These are phyloP conservation scores for Alternaria gansuensis DNA, from an alignment of 2,329 filamentous ascomycete genomes.

Conservation along the genomic window DNA sequence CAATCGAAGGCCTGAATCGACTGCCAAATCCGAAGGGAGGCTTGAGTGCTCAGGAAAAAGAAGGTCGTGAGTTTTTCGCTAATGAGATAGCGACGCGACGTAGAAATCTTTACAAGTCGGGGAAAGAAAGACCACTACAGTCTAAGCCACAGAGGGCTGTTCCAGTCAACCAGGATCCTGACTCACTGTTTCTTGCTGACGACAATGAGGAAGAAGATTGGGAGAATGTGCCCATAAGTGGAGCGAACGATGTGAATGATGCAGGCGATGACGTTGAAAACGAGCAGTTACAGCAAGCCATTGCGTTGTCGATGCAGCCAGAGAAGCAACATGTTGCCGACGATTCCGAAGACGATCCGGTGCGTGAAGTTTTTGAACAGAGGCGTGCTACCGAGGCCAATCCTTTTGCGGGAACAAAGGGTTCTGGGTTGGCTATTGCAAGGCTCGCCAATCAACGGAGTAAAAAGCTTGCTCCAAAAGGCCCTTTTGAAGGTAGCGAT, in stretches of 20 bases:
- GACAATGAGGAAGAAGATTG: constrained; percentile 54
- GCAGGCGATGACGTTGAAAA: constrained; percentile 65
- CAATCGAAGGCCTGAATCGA: constrained; percentile 87
- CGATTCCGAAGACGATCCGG: constrained; percentile 53
- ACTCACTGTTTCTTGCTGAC: constrained; percentile 66
- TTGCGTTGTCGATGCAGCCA: constrained; percentile 78
- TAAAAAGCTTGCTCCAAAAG: constrained; percentile 59
- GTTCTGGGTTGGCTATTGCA: constrained; percentile 68
- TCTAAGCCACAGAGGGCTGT: constrained; percentile 28
- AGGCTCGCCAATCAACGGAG: constrained; percentile 78
- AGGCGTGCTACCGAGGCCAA: constrained; percentile 54
- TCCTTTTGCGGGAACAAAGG: constrained; percentile 54
- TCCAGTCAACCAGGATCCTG: constrained; percentile 53
- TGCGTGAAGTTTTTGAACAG: constrained; percentile 59
- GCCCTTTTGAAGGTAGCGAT: constrained; percentile 56
- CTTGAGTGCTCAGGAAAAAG: constrained; percentile 34
- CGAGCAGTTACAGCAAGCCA: constrained; percentile 80
- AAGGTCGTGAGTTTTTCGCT: constrained; percentile 51
- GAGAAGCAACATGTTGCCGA: constrained; percentile 65
- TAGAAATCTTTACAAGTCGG: constrained; percentile 58
- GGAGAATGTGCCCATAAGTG: constrained; percentile 56
- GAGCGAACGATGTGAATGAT: constrained; percentile 66
- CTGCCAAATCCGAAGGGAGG: constrained; percentile 69
- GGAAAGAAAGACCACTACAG: constrained; percentile 37
- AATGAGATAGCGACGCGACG: constrained; percentile 56